A percentile compares a stretch with the other conserved stretches of the same genome.
Conservation (phyloP, 176 grass and related monocot genomes). For the Aegilops tauschii region DNA sequence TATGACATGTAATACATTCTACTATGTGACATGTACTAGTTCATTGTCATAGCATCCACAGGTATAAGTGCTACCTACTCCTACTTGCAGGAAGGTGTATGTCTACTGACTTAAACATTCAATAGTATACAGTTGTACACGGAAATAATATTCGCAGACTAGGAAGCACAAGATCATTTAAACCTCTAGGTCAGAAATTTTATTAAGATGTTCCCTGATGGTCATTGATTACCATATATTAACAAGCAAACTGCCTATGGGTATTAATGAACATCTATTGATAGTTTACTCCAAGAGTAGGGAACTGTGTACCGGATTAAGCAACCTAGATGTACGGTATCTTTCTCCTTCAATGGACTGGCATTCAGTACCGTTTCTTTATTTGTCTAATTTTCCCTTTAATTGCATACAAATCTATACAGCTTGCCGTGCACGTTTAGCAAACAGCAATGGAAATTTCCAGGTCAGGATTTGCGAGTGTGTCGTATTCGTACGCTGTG, state of each 20-base stretch:
- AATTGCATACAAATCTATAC: constrained; percentile 21
- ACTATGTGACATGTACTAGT: too few species aligned
- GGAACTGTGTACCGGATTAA: constrained; percentile 8
- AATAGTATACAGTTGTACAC: not conserved
- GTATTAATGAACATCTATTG: constrained; percentile 21
- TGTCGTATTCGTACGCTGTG: not conserved
- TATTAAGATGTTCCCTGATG: constrained; percentile 5
- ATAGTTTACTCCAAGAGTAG: not conserved
- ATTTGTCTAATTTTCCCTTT: constrained; percentile 6
- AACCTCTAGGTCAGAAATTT: not conserved
- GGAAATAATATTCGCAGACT: not conserved
- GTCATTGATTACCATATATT: not conserved
- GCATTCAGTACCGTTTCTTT: constrained; percentile 6
- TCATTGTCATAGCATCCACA: too few species aligned
- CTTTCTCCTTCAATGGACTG: constrained; percentile 16
- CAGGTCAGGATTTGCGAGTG: not conserved
- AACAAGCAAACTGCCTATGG: constrained; percentile 17
- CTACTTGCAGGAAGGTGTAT: too few species aligned
- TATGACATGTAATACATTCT: too few species aligned
- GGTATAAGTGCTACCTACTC: too few species aligned
- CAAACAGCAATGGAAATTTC: constrained; percentile 27
- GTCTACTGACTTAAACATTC: too few species aligned
- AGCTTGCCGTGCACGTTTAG: constrained; percentile 1
- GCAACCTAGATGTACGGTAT: constrained; percentile 25
- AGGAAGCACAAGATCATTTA: not conserved